Base-by-base conservation (phyloP, 1,139 yeast species). In the Yamadazyma dendronema region DNA sequence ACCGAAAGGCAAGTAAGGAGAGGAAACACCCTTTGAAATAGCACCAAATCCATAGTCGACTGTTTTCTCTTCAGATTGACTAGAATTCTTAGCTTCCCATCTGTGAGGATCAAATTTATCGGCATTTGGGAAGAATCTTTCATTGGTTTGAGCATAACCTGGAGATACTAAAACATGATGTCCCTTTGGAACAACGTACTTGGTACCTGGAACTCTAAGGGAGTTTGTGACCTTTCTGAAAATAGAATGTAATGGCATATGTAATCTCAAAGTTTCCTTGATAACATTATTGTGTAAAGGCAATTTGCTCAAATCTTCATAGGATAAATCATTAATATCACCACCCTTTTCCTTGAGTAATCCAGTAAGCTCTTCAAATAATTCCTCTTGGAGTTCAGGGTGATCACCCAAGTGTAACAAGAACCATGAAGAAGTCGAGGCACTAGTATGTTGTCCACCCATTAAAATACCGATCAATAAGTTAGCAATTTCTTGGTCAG, bases 401-500 rank as follows among this genome's bases (percentile, higher is more conserved):
- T 78, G 72, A 54, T 84, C 94, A 49, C 90, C 97, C 49, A 92
- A 74, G 59, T 92, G 98, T 49, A 92, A 75, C 58, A 92, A 72
- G 55, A 81, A 81, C 98, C 98, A 92, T 19, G 97, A 86, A 33
- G 96, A 86, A 17, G 98, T 92, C 19, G 97, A 78, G 33, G 97
- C 95, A 50, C 96, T 85, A 22, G 99, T 94, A 64, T 92, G 99
- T 69, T 92, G 99, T 44, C 98, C 99, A 52, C 98, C 99, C 99
- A 92, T 92, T 46, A 94, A 75, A 39, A 94, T 82, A 60, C 97
- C 99, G 62, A 92, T 92, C 64, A 89, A 73, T 60, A 94, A 73
- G 65, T 90, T 85, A 30, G 97, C 95, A 57, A 92, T 88, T 67
- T 92, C 96, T 59, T 83, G 83, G 61, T 94, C 98, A 28, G 96